Conservation (phyloP, 2,329 filamentous ascomycete species). For the Herpotrichia juniperi region DNA sequence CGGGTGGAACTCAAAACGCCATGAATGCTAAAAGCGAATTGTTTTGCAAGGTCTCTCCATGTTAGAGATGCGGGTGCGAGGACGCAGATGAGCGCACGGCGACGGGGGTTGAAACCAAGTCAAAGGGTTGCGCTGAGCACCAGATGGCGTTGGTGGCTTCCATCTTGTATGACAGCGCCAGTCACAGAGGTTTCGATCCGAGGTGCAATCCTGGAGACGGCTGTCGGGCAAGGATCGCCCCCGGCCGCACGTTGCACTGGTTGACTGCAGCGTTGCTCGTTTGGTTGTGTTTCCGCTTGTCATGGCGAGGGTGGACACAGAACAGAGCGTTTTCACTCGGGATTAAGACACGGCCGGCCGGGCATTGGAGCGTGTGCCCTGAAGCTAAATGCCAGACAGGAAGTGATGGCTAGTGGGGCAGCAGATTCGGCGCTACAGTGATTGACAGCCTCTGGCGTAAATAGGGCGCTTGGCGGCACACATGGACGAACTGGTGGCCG, state of each 20-base stretch:
- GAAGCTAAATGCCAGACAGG: slow-evolving; percentile 15
- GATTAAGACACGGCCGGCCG: neutral
- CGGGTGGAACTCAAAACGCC: slow-evolving; percentile 18
- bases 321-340: slow-evolving; percentile 6
- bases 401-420: slow-evolving; percentile 16
- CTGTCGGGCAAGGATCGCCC: slow-evolving; percentile 11
- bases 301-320: slow-evolving; percentile 15
- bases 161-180: slow-evolving; percentile 33
- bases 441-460: slow-evolving; percentile 38
- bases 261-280: slow-evolving; percentile 11
- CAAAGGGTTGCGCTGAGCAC: slow-evolving; percentile 27
- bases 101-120: slow-evolving; percentile 27
- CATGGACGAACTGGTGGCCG: slow-evolving; percentile 23
- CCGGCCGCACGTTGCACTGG: slow-evolving; percentile 11
- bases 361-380: slow-evolving; percentile 2
- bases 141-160: slow-evolving; percentile 37
- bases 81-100: slow-evolving; percentile 14
- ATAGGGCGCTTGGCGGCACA: slow-evolving; percentile 23
- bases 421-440: slow-evolving; percentile 33
- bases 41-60: slow-evolving; percentile 16
- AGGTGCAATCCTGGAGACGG: slow-evolving; percentile 12
- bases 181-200: slow-evolving; percentile 17
- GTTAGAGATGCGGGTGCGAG: slow-evolving; percentile 13
- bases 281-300: slow-evolving; percentile 14
- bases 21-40: slow-evolving; percentile 20